Evolutionary conservation across 768 basidiomycete genomes (phyloP), one percentile per base, ranked within the genome.

Genomic region (Termitomyces bulborhizus): DNA sequence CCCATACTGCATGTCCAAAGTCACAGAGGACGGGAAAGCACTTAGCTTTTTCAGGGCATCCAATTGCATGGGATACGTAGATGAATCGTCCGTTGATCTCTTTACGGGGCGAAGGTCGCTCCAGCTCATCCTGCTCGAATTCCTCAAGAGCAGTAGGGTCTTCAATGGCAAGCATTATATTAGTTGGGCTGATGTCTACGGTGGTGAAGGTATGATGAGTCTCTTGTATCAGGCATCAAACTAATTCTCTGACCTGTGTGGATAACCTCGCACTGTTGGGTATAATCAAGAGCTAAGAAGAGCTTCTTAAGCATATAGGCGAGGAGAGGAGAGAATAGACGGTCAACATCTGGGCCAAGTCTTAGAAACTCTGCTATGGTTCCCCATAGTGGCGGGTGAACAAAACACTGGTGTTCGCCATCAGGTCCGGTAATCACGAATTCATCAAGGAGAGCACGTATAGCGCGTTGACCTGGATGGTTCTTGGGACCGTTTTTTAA

Each of bases 1-100:
- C 56, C 26, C 15, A 47, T 45, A 53, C 51, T 7, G 61, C 65
- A 54, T 58, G 51, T 43, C 67, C 66, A 60, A 66, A 63, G 59
- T 65, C 62, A 46, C 59, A 61, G 15, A 63, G 57, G 4, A 62
- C 52, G 44, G 62, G 57, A 13, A 34, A 6, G 12, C 18, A 31
- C 31, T 40, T 0, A 8, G 31, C 31, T 32, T 32, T 32, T 6
- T 49, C 37, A 16, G 55, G 57, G 8, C 18, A 16, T 11, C 44
- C 52, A 5, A 58, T 37, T 18, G 16, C 61, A 51, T 32, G 31
- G 9, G 64, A 58, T 2, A 47, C 18, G 44, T 63, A 63, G 26
- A 65, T 57, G 6, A 58, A 45, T 24, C 60, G 36, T 21, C 57
- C 51, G 31, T 32, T 50, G 1, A 39, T 36, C 18, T 55, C 53